Conservation (phyloP, 169 alveolate species). For the Eimeria maxima region DNA sequence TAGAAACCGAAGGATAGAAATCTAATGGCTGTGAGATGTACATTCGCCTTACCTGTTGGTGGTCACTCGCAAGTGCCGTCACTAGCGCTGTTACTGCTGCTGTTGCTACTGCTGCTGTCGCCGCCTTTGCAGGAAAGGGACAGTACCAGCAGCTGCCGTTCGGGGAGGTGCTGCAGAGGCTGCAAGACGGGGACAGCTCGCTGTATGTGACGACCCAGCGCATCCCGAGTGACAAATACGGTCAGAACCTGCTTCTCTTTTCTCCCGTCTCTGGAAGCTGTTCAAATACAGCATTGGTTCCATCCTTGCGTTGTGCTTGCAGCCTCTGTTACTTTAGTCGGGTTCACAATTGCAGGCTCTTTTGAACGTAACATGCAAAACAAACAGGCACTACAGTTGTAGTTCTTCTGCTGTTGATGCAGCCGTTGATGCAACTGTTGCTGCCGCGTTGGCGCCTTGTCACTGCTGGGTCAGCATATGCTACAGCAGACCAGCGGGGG, state of each 20-base stretch:
- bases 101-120: background rate
- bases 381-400: no score
- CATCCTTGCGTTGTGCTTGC: background rate
- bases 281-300: no score
- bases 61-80: no score
- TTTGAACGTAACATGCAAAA: no score
- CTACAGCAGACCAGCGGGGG: no score
- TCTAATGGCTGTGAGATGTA: no score
- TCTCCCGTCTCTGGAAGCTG: background rate
- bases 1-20: background rate
- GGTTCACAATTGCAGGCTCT: no score
- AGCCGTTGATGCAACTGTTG: background rate
- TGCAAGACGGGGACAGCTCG: conserved; percentile 42
- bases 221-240: conserved; percentile 31
- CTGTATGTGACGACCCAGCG: conserved; percentile 77
- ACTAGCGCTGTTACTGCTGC: no score
- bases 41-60: no score
- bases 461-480: no score
- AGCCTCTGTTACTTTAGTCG: no score
- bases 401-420: background rate
- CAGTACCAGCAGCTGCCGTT: conserved; percentile 45
- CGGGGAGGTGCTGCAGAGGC: conserved; percentile 33
- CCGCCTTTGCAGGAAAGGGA: conserved; percentile 58
- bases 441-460: no score
- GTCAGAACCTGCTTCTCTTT: background rate